phyloP scores from a whole-genome alignment of 768 basidiomycete genomes.

The Grammothele lineata region DNA sequence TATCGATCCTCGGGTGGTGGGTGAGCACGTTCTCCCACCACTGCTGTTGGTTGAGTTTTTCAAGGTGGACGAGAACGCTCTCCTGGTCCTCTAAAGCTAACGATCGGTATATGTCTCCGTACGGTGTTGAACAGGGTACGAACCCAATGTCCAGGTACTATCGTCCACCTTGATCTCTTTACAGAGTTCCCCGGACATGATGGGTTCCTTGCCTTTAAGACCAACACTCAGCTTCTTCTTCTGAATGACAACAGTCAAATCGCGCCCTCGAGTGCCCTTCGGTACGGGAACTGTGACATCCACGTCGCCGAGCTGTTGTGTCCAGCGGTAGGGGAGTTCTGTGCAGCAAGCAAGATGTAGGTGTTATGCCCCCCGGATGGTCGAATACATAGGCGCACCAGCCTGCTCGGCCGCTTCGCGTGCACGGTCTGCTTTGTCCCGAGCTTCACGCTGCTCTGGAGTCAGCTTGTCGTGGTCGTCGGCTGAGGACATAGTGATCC shows the following conservation, averaged over 20 bases:
- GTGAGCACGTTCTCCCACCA: slow-evolving; percentile 99
- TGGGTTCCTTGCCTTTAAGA: slow-evolving; percentile 80
- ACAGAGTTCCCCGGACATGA: slow-evolving; percentile 87
- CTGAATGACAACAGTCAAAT: slow-evolving; percentile 68
- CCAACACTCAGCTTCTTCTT: slow-evolving; percentile 83
- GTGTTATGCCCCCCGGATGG: slow-evolving; percentile 19
- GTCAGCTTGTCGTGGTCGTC: slow-evolving; percentile 74
- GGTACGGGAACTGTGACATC: slow-evolving; percentile 83
- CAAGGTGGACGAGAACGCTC: slow-evolving; percentile 69
- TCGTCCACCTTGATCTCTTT: slow-evolving; percentile 95
- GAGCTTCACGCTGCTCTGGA: slow-evolving; percentile 67
- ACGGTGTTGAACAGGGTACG: slow-evolving; percentile 22
- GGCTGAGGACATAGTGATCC: slow-evolving; percentile 28
- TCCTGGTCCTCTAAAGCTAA: slow-evolving; percentile 66
- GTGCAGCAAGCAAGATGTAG: slow-evolving; percentile 12
- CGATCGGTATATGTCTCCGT: background rate
- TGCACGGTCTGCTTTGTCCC: slow-evolving; percentile 64
- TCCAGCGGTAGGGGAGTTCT: slow-evolving; percentile 93
- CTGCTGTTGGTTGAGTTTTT: slow-evolving; percentile 81
- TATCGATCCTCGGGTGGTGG: slow-evolving; percentile 96
- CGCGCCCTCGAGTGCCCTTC: slow-evolving; percentile 77
- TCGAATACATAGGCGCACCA: slow-evolving; percentile 41
- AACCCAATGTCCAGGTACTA: slow-evolving; percentile 94
- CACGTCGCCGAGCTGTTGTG: slow-evolving; percentile 82
- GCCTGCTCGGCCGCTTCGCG: slow-evolving; percentile 81